phyloP scores from a whole-genome alignment of 495 filamentous ascomycete species.

The Penicilliopsis zonata region DNA sequence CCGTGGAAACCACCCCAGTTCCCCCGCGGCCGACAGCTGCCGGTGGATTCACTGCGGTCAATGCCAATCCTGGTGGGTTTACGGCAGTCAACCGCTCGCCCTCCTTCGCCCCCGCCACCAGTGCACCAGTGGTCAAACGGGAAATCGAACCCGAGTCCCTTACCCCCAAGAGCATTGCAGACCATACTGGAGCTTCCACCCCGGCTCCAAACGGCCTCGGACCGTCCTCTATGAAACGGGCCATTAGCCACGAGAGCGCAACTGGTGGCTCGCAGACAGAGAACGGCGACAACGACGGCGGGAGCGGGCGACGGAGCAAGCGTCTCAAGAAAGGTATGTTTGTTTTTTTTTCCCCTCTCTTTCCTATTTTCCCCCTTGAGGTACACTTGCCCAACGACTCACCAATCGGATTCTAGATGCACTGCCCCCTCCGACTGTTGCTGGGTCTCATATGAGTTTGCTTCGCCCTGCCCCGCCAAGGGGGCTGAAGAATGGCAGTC shows the following conservation, averaged over 20 bases:
- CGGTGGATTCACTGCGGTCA: constrained; percentile 74
- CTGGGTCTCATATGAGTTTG: constrained; percentile 92
- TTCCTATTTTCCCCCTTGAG: too few species aligned
- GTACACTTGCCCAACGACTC: too few species aligned
- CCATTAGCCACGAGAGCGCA: constrained; percentile 63
- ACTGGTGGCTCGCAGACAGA: constrained; percentile 44
- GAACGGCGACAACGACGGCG: constrained; percentile 53
- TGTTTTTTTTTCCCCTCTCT: constrained; percentile 8
- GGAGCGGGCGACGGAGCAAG: constrained; percentile 76
- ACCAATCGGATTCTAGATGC: constrained; percentile 51
- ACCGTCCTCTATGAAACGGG: constrained; percentile 61
- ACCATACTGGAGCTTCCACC: constrained; percentile 23
- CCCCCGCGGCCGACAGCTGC: constrained; percentile 39
- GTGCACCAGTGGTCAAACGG: constrained; percentile 31
- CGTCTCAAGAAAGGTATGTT: constrained; percentile 79
- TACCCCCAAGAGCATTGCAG: constrained; percentile 28
- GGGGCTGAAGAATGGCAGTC: constrained; percentile 53
- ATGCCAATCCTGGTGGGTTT: constrained; percentile 51
- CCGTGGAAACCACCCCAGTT: constrained; percentile 43
- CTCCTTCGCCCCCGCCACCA: constrained; percentile 43
- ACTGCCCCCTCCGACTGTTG: constrained; percentile 78
- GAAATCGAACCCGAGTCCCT: constrained; percentile 36
- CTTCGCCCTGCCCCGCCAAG: constrained; percentile 71
- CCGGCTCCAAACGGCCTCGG: constrained; percentile 45
- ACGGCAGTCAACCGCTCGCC: constrained; percentile 58